A percentile compares a stretch with the other conserved stretches of the same genome.
Conservation (phyloP, 2,329 filamentous ascomycete genomes). For the Ceratocystis cacaofunesta region DNA sequence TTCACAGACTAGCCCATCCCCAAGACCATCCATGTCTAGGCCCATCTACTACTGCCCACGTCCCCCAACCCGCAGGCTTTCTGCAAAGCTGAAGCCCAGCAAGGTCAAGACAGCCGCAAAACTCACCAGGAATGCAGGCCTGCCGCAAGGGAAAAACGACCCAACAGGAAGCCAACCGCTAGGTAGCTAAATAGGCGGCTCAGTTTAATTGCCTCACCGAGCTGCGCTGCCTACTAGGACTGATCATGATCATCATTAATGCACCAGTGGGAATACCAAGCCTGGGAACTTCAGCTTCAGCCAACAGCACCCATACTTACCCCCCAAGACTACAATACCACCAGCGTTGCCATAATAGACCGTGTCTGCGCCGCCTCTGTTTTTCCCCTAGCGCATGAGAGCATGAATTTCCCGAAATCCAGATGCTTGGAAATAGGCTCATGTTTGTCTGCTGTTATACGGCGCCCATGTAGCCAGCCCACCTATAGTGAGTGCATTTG, state of each 20-base stretch:
- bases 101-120: neutral
- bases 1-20: neutral
- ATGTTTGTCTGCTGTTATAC: neutral
- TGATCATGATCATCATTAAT: constrained; percentile 7
- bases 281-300: neutral
- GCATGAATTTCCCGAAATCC: constrained; percentile 3
- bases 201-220: constrained; percentile 1
- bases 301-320: neutral
- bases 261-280: neutral
- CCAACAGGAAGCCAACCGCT: neutral
- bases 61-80: neutral
- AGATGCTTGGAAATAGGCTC: neutral
- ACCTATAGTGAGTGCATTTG: neutral
- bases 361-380: neutral
- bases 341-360: neutral
- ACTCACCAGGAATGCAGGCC: neutral
- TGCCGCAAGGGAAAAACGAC: neutral
- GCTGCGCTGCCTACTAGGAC: neutral
- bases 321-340: neutral
- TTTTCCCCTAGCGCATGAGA: neutral
- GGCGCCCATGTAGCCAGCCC: neutral
- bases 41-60: neutral
- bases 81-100: neutral
- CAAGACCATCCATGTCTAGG: no score
- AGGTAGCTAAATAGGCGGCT: neutral